Evolutionary conservation across 1,139 yeast genomes (phyloP), one percentile per base, ranked within the genome.

Genomic region (Geotrichum europaeum): DNA sequence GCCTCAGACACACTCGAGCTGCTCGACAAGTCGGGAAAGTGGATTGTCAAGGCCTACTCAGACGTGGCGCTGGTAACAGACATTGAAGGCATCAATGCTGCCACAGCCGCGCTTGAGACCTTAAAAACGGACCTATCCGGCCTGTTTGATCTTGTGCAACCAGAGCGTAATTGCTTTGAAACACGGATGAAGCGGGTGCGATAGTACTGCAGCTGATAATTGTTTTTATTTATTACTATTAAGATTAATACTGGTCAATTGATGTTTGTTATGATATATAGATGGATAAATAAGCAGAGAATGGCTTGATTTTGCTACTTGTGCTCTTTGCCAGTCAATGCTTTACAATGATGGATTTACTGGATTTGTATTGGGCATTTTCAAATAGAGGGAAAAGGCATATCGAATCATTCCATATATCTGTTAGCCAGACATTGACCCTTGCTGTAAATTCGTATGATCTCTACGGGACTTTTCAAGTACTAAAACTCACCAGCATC

Each of bases 91-190:
- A 83, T 88, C 15, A 84, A 83, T 62, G 80, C 79, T 59, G 91
- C 91, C 0, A 83, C 85, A 2, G 82, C 82, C 63, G 85, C 85
- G 59, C 74, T 91, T 62, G 76, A 84, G 56, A 77, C 76, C 57
- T 73, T 89, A 52, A 90, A 87, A 71, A 83, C 78, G 22, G 88
- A 84, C 60, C 75, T 91, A 63, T 77, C 80, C 61, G 91, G 90
- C 15, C 76, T 90, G 60, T 79, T 91, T 20, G 83, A 84, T 57
- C 77, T 91, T 58, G 83, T 78, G 49, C 81, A 87, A 50, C 96
- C 96, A 1, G 96, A 89, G 70, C 78, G 97, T 66, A 84, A 83
- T 72, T 79, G 79, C 52, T 89, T 90, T 89, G 97, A 91, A 72
- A 82, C 91, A 3, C 79, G 96, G 67, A 77, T 83, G 54, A 76